Conservation (phyloP, 2,329 filamentous ascomycete genomes). For the Neofusicoccum umdonicola region DNA sequence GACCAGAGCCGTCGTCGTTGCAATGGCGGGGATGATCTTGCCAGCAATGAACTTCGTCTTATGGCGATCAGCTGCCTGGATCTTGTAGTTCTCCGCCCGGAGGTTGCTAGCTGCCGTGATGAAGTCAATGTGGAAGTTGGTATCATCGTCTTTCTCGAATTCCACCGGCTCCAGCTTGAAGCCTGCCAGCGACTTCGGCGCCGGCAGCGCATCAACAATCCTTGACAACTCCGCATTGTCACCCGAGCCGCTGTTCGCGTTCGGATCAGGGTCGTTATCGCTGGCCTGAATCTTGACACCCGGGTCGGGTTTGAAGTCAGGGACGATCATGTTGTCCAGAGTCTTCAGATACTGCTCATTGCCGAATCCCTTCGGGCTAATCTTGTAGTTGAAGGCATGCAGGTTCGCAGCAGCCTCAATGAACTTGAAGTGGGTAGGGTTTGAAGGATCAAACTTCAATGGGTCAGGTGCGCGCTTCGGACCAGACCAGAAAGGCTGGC, state of each 20-base stretch:
- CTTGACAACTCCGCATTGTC: constrained; percentile 77
- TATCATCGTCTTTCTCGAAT: constrained; percentile 98
- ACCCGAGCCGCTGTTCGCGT: constrained; percentile 57
- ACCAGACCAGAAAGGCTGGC: constrained; percentile 94
- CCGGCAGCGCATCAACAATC: constrained; percentile 70
- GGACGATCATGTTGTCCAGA: constrained; percentile 88
- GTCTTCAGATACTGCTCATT: constrained; percentile 74
- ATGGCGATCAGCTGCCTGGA: constrained; percentile 85
- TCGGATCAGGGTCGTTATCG: constrained; percentile 92
- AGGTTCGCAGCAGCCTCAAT: constrained; percentile 85
- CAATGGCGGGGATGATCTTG: constrained; percentile 98
- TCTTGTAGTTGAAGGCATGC: constrained; percentile 96
- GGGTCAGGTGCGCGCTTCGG: constrained; percentile 94
- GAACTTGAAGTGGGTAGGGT: constrained; percentile 84
- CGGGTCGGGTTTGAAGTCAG: constrained; percentile 87
- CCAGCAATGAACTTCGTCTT: constrained; percentile 99
- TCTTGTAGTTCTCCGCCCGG: constrained; percentile 97
- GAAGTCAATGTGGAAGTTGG: constrained; percentile 98
- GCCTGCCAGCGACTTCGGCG: constrained; percentile 75
- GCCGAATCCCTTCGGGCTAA: constrained; percentile 75
- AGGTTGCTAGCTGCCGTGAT: constrained; percentile 97
- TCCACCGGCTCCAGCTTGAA: constrained; percentile 91
- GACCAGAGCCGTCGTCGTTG: constrained; percentile 92
- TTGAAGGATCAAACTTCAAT: constrained; percentile 81
- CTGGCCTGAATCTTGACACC: constrained; percentile 95